Base-by-base conservation (phyloP, 2,329 filamentous ascomycete genomes). In the Davidsoniella neocaledoniae region DNA sequence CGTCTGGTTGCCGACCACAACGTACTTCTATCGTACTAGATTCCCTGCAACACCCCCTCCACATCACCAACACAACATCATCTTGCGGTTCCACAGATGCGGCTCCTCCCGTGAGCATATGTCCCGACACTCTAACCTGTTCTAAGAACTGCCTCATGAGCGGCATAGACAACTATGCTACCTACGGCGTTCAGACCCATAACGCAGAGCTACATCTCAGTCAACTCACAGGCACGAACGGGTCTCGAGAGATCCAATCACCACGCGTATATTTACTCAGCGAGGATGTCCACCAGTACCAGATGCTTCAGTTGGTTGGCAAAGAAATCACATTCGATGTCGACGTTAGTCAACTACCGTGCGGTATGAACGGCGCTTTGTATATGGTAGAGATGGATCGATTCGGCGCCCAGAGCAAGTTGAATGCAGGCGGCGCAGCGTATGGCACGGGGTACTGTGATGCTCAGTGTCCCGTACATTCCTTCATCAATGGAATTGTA, bases 321-420 rank as follows among this genome's bases (percentile, higher is more conserved):
- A 68, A 76, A 58, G 79, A 83, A 61, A 74, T 83, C 58, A 73
- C 74, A 36, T 81, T 83, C 51, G 77, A 81, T 50, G 76, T 81
- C 14, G 78, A 83, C 58, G 69, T 80, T 26, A 79, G 76, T 25
- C 70, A 71, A 50, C 66, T 81, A 23, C 71, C 58, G 33, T 83
- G 80, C 57, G 79, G 80, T 48, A 62, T 83, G 54, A 82, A 83
- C 62, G 76, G 76, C 48, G 78, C 78, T 25, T 62, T 82, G 37
- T 81, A 81, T 63, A 70, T 76, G 45, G 66, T 72, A 7, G 19
- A 53, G 47, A 77, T 77, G 74, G 68, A 73, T 17, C 62, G 65
- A 33, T 69, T 74, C 51, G 72, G 72, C 55, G 73, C 72, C 48
- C 60, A 66, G 57, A 57, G 60, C 58, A 66, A 65, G 57, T 69